phyloP scores from a whole-genome alignment of 257 asterid species.

The Solanum ossicruentum region DNA sequence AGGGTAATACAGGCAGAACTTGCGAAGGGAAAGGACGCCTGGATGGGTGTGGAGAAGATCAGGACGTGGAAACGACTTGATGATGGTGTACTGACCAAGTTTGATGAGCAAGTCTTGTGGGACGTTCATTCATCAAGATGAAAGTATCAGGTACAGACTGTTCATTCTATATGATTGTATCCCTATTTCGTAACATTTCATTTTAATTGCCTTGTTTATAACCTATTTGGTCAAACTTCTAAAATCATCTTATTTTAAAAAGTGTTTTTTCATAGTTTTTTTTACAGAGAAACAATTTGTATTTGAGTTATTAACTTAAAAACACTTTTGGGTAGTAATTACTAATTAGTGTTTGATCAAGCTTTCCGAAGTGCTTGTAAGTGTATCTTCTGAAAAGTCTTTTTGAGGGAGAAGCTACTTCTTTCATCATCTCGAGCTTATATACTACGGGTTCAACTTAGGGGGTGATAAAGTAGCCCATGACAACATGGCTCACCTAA shows the following conservation, averaged over 20 bases:
- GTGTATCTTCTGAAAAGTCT: background rate
- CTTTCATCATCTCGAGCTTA: background rate
- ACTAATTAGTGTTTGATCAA: background rate
- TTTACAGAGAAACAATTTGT: background rate
- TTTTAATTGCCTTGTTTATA: background rate
- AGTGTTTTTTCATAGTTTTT: accelerated
- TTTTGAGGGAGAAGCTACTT: background rate
- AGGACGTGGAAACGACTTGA: slow-evolving; percentile 82
- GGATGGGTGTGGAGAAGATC: slow-evolving; percentile 59
- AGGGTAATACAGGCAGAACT: slow-evolving; percentile 69
- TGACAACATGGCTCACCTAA: no score
- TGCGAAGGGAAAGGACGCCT: slow-evolving; percentile 34
- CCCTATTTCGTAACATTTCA: no score
- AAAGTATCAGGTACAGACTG: background rate
- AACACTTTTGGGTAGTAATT: background rate
- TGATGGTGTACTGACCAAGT: slow-evolving; percentile 46
- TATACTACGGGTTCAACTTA: no score
- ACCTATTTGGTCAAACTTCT: background rate
- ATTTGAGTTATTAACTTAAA: background rate
- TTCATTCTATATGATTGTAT: background rate
- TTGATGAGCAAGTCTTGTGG: slow-evolving; percentile 80
- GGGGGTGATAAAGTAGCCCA: no score
- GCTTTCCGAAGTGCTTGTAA: background rate
- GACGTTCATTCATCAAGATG: slow-evolving; percentile 16
- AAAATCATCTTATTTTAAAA: background rate